These are phyloP conservation scores for Saccharomyces hybrid DNA, from an alignment of 1,139 yeast genomes.

Conservation along the genomic window DNA sequence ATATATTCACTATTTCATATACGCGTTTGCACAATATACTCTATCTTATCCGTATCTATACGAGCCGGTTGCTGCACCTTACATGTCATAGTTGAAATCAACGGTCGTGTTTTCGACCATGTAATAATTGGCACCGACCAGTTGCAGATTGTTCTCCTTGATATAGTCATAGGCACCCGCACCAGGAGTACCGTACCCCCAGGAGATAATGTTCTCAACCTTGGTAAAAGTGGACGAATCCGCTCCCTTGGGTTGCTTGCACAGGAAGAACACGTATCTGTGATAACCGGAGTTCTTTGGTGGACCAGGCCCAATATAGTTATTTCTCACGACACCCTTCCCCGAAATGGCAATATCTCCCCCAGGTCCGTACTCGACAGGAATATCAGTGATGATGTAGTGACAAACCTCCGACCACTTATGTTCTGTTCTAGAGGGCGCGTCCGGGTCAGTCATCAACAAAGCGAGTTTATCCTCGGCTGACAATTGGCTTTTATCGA, in stretches of 20 bases:
- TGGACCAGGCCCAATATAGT: conserved; percentile 77
- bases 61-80: not conserved
- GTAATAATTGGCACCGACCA: conserved; percentile 70
- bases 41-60: not conserved
- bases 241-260: conserved; percentile 46
- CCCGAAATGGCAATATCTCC: conserved; percentile 10
- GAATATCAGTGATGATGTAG: conserved; percentile 54
- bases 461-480: conserved; percentile 34
- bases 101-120: not conserved
- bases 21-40: not conserved
- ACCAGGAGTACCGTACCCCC: conserved; percentile 76
- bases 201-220: conserved; percentile 51
- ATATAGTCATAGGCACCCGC: conserved; percentile 74
- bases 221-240: conserved; percentile 12
- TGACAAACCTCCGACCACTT: conserved; percentile 86
- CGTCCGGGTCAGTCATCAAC: conserved; percentile 87
- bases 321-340: conserved; percentile 29
- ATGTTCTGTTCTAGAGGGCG: conserved; percentile 72
- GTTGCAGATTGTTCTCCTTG: conserved; percentile 49
- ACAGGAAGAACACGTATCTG: conserved; percentile 69
- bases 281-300: conserved; percentile 77
- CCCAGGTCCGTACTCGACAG: conserved; percentile 31
- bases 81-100: not conserved
- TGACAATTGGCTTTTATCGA: conserved; percentile 25
- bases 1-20: not conserved